A percentile compares a stretch with the other conserved stretches of the same genome.
Evolutionary conservation across 768 basidiomycete species (phyloP).

Genomic region (Mycena kentingensis): DNA sequence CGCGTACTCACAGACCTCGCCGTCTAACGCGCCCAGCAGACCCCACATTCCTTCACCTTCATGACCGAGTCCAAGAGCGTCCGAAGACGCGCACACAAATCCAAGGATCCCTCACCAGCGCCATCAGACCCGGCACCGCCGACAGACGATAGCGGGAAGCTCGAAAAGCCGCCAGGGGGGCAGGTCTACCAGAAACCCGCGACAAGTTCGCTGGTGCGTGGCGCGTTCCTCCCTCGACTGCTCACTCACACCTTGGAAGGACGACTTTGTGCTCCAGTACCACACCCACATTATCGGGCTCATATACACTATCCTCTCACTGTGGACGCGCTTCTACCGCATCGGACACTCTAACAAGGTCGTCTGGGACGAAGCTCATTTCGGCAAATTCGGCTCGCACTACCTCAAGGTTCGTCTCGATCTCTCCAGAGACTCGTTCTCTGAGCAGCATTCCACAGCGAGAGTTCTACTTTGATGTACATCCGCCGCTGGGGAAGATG

Average conservation of each 20-base stretch:
- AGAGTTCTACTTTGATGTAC: conserved; percentile 99
- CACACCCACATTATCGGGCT: conserved; percentile 75
- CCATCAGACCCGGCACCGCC: neutral
- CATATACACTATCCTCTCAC: conserved; percentile 89
- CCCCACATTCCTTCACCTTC: too few species aligned
- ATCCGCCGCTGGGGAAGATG: conserved; percentile 99
- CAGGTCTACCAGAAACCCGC: neutral
- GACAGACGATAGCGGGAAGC: neutral
- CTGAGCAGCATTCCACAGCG: too few species aligned
- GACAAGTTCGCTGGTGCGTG: neutral
- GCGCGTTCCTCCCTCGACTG: too few species aligned
- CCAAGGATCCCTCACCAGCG: neutral
- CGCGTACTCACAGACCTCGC: too few species aligned
- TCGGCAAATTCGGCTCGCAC: conserved; percentile 98
- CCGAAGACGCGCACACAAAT: neutral
- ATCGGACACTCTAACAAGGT: conserved; percentile 86
- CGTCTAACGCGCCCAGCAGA: too few species aligned
- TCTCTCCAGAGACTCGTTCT: too few species aligned
- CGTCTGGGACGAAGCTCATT: conserved; percentile 99
- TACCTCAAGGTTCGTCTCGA: too few species aligned
- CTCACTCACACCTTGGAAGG: too few species aligned
- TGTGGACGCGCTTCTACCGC: conserved; percentile 92
- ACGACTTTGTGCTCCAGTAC: conserved; percentile 79
- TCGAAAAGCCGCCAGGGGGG: neutral
- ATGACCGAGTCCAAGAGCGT: neutral